Conservation (phyloP, 805 yeast species). For the Candida loeiensis region DNA sequence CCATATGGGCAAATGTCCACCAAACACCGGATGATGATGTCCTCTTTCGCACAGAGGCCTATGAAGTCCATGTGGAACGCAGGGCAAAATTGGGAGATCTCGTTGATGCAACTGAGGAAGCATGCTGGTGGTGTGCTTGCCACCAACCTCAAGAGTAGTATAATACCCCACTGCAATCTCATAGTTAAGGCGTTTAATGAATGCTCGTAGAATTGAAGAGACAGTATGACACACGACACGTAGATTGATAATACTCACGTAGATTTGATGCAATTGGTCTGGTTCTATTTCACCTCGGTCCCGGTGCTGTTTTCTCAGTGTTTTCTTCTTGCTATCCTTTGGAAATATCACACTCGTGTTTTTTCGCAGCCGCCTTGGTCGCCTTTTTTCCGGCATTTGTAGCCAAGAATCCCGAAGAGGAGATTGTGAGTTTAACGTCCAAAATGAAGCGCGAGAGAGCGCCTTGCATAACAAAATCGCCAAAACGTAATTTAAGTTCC, state of each 20-base stretch:
- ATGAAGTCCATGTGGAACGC: slow-evolving; percentile 31
- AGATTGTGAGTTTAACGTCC: neutral
- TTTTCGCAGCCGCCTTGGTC: neutral
- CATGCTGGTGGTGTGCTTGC: slow-evolving; percentile 51
- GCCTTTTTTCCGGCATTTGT: neutral
- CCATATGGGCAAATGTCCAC: slow-evolving; percentile 46
- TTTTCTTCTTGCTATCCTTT: no score
- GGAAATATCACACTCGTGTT: no score
- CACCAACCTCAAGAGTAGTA: slow-evolving; percentile 6
- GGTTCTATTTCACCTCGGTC: neutral
- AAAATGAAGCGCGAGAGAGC: no score
- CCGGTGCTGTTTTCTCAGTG: no score
- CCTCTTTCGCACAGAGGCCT: slow-evolving; percentile 38
- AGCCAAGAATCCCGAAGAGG: neutral
- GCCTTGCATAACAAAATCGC: no score
- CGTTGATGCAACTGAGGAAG: slow-evolving; percentile 41
- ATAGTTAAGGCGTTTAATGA: no score
- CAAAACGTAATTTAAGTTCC: neutral
- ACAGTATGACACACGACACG: no score
- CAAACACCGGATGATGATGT: slow-evolving; percentile 41
- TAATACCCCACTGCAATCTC: neutral
- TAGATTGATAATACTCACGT: neutral
- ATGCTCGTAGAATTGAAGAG: no score
- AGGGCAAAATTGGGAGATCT: slow-evolving; percentile 33
- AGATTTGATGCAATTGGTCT: neutral